Evolutionary conservation across 257 asterid species (phyloP), one percentile per base, ranked within the genome.

Genomic region (Vinca minor): DNA sequence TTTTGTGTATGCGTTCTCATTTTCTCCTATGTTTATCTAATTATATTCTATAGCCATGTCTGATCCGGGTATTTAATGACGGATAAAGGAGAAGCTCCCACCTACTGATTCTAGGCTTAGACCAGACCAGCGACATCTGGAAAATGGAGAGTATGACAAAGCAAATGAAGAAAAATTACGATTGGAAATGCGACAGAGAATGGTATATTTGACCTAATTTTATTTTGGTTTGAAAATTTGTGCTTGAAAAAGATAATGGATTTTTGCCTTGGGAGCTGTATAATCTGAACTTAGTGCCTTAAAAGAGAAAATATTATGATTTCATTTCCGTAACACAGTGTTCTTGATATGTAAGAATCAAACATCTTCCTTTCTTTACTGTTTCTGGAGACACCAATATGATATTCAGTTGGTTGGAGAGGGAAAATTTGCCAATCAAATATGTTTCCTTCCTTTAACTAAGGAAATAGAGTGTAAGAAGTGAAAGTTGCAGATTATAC

Each of bases 51-150:
- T 76, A 71, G 79, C 71, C 74, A 59, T 76, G 69, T 77, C 82
- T 89, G 85, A 85, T 77, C 71, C 71, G 70, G 65, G 67, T 80
- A 52, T 83, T 75, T 87, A 67, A 68, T 74, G 59, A 73, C 62
- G 83, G 78, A 68, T 83, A 78, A 77, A 91, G 98, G 96, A 88
- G 81, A 86, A 80, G 83, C 91, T 91, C 65, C 98, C 98, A 69
- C 98, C 96, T 29, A 92, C 98, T 25, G 96, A 92, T 79, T 89
- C 98, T 52, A 89, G 98, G 77, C 81, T 85, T 58, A 82, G 96
- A 68, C 98, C 96, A 10, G 98, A 91, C 69, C 98, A 91, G 79
- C 83, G 95, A 66, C 82, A 74, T 77, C 78, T 91, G 69, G 98
- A 91, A 76, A 83, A 88, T 36, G 98, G 98, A 52, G 96, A 86